These are phyloP conservation scores for Zanthoxylum bungeanum DNA, from an alignment of 345 rosid species.

Conservation along the genomic window DNA sequence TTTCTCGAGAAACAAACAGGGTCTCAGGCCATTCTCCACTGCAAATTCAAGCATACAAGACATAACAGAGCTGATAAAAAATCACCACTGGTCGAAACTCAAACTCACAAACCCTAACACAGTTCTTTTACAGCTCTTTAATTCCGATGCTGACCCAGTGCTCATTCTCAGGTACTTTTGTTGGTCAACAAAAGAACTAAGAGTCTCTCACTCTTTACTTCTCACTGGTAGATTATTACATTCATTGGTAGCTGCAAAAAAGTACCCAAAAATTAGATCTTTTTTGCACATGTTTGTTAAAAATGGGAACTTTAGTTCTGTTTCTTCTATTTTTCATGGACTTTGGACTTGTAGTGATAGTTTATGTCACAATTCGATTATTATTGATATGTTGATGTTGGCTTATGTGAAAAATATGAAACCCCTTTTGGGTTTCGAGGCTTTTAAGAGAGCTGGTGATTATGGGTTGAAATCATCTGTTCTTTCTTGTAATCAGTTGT, in stretches of 20 bases:
- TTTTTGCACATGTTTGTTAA: conserved; percentile 60
- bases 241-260: conserved; percentile 46
- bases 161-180: conserved; percentile 57
- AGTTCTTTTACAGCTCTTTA: conserved; percentile 43
- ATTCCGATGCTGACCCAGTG: conserved; percentile 49
- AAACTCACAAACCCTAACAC: no score
- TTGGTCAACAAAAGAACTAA: conserved; percentile 54
- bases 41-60: neutral
- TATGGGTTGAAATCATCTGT: conserved; percentile 65
- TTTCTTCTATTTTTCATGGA: conserved; percentile 59
- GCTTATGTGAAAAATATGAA: conserved; percentile 55
- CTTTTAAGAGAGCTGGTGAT: conserved; percentile 73
- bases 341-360: conserved; percentile 48
- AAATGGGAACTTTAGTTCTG: conserved; percentile 26
- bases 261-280: conserved; percentile 64
- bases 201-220: conserved; percentile 37
- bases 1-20: conserved; percentile 19
- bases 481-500: conserved; percentile 69
- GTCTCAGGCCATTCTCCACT: conserved; percentile 23
- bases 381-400: conserved; percentile 68
- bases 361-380: conserved; percentile 47
- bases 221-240: conserved; percentile 45
- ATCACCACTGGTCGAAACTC: no score
- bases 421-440: conserved; percentile 49
- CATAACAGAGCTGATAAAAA: conserved; percentile 44